Evolutionary conservation across 805 yeast genomes (phyloP).

Genomic region (Wickerhamiella kazuoi): DNA sequence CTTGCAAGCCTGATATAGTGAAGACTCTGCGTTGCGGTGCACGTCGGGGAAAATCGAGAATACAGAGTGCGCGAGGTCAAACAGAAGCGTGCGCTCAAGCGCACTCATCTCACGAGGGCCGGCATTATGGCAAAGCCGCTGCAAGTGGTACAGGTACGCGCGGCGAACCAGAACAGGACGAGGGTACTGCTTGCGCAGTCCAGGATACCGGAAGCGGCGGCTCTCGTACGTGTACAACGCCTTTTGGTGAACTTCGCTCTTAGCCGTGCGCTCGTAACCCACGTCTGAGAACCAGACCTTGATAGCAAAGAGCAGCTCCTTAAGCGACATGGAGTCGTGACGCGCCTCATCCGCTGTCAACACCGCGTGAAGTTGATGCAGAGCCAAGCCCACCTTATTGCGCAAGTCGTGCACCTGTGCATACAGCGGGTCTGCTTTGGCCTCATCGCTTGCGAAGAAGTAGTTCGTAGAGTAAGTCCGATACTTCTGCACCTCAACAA

Average conservation of each 20-base stretch:
- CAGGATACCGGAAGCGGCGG: constrained; percentile 43
- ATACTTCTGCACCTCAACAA: constrained; percentile 28
- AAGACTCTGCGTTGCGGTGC: constrained; percentile 50
- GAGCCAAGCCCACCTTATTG: constrained; percentile 38
- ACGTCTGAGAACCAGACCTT: constrained; percentile 69
- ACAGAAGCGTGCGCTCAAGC: constrained; percentile 42
- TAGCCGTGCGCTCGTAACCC: constrained; percentile 51
- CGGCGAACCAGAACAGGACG: constrained; percentile 63
- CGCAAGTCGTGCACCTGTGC: constrained; percentile 42
- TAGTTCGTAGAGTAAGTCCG: constrained; percentile 49
- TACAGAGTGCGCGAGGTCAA: constrained; percentile 45
- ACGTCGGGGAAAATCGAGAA: constrained; percentile 55
- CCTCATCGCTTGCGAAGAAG: constrained; percentile 39
- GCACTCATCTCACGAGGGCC: constrained; percentile 55
- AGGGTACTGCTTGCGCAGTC: constrained; percentile 52
- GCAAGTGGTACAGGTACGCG: constrained; percentile 53
- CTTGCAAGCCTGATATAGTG: constrained; percentile 50
- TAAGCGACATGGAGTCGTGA: constrained; percentile 47
- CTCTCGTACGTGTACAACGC: constrained; percentile 40
- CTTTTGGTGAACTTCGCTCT: constrained; percentile 34
- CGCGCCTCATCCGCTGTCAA: constrained; percentile 30
- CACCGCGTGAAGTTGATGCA: constrained; percentile 39
- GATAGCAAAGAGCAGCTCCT: constrained; percentile 42
- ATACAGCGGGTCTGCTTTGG: constrained; percentile 30
- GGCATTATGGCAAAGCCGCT: constrained; percentile 52